Conservation (phyloP, 177 flowering plant genomes). For the Vitis hybrid region DNA sequence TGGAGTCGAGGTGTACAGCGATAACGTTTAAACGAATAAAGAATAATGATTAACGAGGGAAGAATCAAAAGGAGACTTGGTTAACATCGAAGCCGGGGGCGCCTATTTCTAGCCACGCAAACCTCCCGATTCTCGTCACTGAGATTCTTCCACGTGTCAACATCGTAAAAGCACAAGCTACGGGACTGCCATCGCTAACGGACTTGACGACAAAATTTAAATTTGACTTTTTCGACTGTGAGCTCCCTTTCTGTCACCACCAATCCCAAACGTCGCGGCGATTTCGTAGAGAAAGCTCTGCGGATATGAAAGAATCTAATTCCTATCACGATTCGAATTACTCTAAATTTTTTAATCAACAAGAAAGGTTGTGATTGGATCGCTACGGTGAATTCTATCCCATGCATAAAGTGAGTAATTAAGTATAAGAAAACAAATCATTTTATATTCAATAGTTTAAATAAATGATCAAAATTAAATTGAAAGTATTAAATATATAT, state of each 20-base stretch:
- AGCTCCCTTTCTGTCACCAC: neutral
- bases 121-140: neutral
- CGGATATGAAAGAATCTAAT: neutral
- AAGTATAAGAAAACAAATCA: neutral
- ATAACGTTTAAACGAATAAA: too few relatives aligned
- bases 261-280: neutral
- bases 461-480: too few relatives aligned
- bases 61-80: too few relatives aligned
- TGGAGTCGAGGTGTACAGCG: too few relatives aligned
- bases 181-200: neutral
- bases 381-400: too few relatives aligned
- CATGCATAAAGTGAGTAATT: neutral
- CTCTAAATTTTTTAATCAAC: too few relatives aligned
- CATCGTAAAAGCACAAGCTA: neutral
- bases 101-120: neutral
- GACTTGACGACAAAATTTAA: neutral
- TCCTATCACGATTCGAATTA: neutral
- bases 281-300: neutral
- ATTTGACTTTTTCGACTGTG: neutral
- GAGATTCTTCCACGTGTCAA: neutral
- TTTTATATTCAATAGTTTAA: too few relatives aligned
- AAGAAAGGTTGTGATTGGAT: too few relatives aligned
- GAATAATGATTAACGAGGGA: too few relatives aligned
- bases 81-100: neutral
- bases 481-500: neutral